Percentiles rank a stretch among this genome's conserved stretches.
Conservation (phyloP, 139 green algal species). For the Chlamydomonas sp. region DNA sequence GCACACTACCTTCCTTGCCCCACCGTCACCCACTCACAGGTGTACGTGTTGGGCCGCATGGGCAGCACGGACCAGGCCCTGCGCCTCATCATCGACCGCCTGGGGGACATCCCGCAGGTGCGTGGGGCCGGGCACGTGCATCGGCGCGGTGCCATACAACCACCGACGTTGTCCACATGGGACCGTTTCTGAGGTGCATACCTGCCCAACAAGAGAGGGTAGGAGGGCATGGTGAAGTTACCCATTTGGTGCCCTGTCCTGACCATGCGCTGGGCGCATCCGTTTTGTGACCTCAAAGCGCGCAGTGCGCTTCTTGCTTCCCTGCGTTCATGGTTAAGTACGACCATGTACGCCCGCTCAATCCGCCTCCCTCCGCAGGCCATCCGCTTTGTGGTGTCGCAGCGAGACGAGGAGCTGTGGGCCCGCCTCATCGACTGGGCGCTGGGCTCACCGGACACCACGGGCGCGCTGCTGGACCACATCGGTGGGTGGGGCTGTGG, state of each 20-base stretch:
- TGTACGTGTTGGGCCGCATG: slow-evolving; percentile 93
- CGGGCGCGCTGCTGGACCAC: slow-evolving; percentile 86
- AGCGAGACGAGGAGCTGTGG: slow-evolving; percentile 94
- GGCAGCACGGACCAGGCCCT: slow-evolving; percentile 81
- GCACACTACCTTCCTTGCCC: no score
- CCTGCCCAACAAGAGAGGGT: no score
- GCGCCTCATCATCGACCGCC: slow-evolving; percentile 87
- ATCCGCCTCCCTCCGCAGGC: slow-evolving; percentile 55
- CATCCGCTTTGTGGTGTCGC: slow-evolving; percentile 91
- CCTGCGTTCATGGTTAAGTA: neutral
- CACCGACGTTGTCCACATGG: no score
- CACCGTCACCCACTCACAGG: slow-evolving; percentile 38
- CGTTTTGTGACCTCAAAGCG: neutral
- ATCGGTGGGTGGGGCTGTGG: neutral
- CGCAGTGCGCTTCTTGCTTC: neutral
- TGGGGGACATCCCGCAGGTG: slow-evolving; percentile 85
- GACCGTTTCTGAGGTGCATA: no score
- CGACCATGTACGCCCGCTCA: neutral
- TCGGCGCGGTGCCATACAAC: neutral
- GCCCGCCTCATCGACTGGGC: slow-evolving; percentile 88
- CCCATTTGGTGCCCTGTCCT: no score
- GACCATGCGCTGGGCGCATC: no score
- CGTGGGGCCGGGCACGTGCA: neutral
- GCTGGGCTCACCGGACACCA: slow-evolving; percentile 74
- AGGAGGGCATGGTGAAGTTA: no score